A percentile compares a stretch with the other conserved stretches of the same genome.
phyloP scores from a whole-genome alignment of 192 early-diverging fungal species.

The Chytriomyces confervae region DNA sequence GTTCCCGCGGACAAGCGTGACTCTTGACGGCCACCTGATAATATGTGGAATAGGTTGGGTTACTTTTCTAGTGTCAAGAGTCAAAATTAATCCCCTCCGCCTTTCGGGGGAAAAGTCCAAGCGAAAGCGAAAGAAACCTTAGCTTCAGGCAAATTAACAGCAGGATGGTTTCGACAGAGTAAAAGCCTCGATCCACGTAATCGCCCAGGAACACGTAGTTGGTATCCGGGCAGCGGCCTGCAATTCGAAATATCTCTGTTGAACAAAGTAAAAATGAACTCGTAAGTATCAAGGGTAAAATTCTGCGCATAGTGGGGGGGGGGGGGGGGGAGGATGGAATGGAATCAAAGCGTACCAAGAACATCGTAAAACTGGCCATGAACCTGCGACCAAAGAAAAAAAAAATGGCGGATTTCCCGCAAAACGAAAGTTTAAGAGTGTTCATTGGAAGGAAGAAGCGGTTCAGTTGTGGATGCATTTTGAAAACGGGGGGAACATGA shows the following conservation, averaged over 20 bases:
- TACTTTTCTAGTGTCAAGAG: too few relatives aligned
- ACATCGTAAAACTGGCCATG: slow-evolving; percentile 85
- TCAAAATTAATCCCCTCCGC: too few relatives aligned
- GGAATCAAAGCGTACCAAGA: slow-evolving; percentile 85
- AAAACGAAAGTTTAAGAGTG: background rate
- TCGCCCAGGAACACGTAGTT: slow-evolving; percentile 89
- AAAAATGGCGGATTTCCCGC: too few relatives aligned
- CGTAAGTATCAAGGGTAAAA: too few relatives aligned
- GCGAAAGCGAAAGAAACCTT: too few relatives aligned
- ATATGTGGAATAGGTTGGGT: slow-evolving; percentile 37
- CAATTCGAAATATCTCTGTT: slow-evolving; percentile 47
- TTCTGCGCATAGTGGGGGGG: too few relatives aligned
- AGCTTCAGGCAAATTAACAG: slow-evolving; percentile 83
- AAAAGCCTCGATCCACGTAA: slow-evolving; percentile 86
- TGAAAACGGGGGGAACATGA: background rate
- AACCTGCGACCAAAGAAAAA: background rate
- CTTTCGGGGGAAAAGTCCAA: too few relatives aligned
- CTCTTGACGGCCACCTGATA: slow-evolving; percentile 84
- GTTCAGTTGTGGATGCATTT: background rate
- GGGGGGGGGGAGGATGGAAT: too few relatives aligned
- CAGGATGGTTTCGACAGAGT: slow-evolving; percentile 90
- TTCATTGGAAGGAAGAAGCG: background rate
- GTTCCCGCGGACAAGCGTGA: slow-evolving; percentile 91
- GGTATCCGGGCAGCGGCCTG: slow-evolving; percentile 62
- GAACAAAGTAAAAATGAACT: too few relatives aligned